phyloP scores from a whole-genome alignment of 331 rosid species.

The Telfairia occidentalis region DNA sequence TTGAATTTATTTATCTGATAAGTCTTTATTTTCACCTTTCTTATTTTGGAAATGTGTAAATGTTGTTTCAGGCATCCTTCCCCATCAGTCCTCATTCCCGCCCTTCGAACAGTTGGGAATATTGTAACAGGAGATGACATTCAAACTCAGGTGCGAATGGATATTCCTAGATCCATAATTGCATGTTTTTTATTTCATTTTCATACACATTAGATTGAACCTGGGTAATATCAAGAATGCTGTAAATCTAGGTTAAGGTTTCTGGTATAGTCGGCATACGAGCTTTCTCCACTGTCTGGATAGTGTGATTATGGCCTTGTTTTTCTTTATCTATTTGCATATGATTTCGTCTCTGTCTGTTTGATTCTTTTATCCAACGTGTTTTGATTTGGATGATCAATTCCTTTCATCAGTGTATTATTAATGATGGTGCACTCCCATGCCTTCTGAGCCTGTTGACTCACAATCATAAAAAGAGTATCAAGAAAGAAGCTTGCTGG shows the following conservation, averaged over 20 bases:
- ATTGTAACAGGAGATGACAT: slow-evolving; percentile 16
- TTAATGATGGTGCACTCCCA: slow-evolving; percentile 11
- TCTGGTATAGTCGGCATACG: background rate
- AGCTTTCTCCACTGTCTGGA: too few species aligned
- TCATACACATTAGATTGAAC: background rate
- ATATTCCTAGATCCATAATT: background rate
- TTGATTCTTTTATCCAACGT: background rate
- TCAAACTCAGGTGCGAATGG: slow-evolving; percentile 9
- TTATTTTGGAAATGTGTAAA: background rate
- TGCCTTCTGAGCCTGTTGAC: slow-evolving; percentile 15
- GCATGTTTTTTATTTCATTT: background rate
- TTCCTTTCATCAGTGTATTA: slow-evolving; percentile 11
- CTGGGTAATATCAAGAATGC: background rate
- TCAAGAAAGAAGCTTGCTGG: slow-evolving; percentile 19
- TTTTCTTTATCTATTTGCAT: background rate
- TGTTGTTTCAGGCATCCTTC: slow-evolving; percentile 10
- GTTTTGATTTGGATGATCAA: background rate
- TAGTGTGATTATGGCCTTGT: background rate
- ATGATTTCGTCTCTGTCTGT: background rate
- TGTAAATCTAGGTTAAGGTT: background rate
- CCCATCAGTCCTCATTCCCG: slow-evolving; percentile 14
- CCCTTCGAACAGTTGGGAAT: slow-evolving; percentile 16
- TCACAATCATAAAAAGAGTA: slow-evolving; percentile 16
- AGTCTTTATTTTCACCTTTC: background rate
- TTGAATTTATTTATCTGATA: background rate